Percentiles rank a stretch among this genome's conserved stretches.
Evolutionary conservation across 176 grass and related monocot species (phyloP).

Genomic region (Areca catechu): DNA sequence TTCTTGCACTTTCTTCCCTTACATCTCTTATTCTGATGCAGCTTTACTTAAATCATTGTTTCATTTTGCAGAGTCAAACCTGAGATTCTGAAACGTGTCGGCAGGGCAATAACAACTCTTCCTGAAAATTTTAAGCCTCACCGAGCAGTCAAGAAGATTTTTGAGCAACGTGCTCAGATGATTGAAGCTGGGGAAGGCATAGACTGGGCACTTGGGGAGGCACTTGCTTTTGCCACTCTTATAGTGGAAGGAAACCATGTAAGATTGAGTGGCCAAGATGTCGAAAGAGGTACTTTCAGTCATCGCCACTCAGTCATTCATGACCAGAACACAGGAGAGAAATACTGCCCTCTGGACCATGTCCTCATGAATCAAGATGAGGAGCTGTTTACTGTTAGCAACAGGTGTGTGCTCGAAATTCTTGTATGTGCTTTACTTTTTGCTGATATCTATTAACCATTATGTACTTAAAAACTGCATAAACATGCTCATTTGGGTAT

Average conservation of each 20-base stretch:
- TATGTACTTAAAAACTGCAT: not conserved
- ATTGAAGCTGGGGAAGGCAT: slow-evolving; percentile 82
- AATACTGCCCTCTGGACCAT: slow-evolving; percentile 67
- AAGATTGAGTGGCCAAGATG: slow-evolving; percentile 91
- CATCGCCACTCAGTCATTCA: slow-evolving; percentile 84
- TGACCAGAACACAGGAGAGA: slow-evolving; percentile 66
- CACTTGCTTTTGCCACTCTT: slow-evolving; percentile 89
- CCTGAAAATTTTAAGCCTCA: slow-evolving; percentile 94
- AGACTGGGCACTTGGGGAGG: slow-evolving; percentile 90
- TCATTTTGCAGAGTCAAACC: slow-evolving; percentile 66
- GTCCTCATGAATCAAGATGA: slow-evolving; percentile 54
- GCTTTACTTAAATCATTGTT: not conserved
- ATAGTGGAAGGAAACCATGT: slow-evolving; percentile 94
- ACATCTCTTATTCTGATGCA: too few relatives aligned
- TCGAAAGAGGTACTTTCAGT: slow-evolving; percentile 95
- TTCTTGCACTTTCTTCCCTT: slow-evolving; percentile 1
- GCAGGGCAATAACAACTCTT: slow-evolving; percentile 66
- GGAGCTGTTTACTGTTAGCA: slow-evolving; percentile 83
- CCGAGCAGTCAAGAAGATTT: slow-evolving; percentile 92
- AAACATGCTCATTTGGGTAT: too few relatives aligned
- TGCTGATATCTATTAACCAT: slow-evolving; percentile 3
- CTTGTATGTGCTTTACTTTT: slow-evolving; percentile 4
- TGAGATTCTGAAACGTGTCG: slow-evolving; percentile 82
- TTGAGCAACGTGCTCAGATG: slow-evolving; percentile 67
- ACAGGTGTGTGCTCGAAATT: slow-evolving; percentile 41